Percentiles rank a stretch among this genome's conserved stretches.
These are phyloP conservation scores for Endoconidiophora polonica DNA, from an alignment of 2,329 filamentous ascomycete species.

Conservation along the genomic window DNA sequence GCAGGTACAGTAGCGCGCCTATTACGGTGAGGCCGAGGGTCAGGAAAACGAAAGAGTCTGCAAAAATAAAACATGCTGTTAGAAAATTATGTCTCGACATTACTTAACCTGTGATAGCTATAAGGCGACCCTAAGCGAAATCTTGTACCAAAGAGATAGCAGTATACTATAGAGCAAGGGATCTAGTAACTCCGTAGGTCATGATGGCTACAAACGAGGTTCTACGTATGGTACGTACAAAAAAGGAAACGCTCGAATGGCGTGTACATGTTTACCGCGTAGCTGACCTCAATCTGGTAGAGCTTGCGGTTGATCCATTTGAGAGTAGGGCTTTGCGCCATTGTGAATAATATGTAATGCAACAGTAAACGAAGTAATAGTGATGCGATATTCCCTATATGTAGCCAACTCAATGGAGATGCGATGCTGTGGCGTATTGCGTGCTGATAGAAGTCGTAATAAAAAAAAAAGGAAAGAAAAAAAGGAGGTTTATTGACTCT, in stretches of 20 bases:
- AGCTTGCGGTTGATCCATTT: conserved; percentile 81
- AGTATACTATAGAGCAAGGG: background rate
- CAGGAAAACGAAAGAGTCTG: conserved; percentile 84
- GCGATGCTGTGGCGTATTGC: background rate
- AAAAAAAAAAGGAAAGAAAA: background rate
- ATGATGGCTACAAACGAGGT: background rate
- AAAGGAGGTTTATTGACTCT: background rate
- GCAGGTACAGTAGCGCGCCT: conserved; percentile 80
- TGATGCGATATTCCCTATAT: background rate
- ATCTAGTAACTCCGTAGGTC: background rate
- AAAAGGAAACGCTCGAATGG: conserved; percentile 93
- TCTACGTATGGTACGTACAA: conserved; percentile 42
- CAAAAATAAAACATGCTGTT: background rate
- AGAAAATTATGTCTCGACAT: background rate
- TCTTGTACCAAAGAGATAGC: background rate
- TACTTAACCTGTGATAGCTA: conserved; percentile 7
- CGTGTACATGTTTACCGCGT: conserved; percentile 93
- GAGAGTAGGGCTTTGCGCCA: conserved; percentile 12
- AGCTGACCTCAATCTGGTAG: conserved; percentile 97
- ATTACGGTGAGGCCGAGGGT: conserved; percentile 74
- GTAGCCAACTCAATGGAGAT: background rate
- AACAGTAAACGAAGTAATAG: background rate
- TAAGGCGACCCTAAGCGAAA: background rate
- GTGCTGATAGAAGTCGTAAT: background rate
- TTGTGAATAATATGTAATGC: background rate